Percentiles rank a stretch among this genome's conserved stretches.
phyloP scores from a whole-genome alignment of 805 yeast genomes.

The Hanseniaspora lindneri region DNA sequence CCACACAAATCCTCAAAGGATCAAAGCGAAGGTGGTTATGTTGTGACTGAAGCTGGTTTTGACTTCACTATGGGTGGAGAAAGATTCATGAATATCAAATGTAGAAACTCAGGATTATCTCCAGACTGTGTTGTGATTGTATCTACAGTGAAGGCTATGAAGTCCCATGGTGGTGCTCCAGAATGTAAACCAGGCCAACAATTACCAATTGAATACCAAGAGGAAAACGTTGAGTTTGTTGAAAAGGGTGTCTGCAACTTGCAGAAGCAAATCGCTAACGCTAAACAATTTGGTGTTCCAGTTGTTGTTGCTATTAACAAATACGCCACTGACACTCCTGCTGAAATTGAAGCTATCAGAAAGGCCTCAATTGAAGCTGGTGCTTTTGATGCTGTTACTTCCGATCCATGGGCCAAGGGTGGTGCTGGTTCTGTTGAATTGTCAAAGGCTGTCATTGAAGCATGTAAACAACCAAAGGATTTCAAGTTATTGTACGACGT shows the following conservation, averaged over 20 bases:
- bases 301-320: constrained; percentile 91
- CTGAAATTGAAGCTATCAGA: constrained; percentile 69
- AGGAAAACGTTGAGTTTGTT: constrained; percentile 70
- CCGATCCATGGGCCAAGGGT: constrained; percentile 94
- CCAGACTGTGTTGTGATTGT: constrained; percentile 91
- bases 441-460: constrained; percentile 72
- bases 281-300: constrained; percentile 73
- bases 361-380: constrained; percentile 81
- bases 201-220: constrained; percentile 66
- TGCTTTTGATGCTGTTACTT: constrained; percentile 78
- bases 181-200: constrained; percentile 90
- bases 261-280: constrained; percentile 81
- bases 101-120: constrained; percentile 75
- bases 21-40: constrained; percentile 54
- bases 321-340: constrained; percentile 68
- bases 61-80: constrained; percentile 99
- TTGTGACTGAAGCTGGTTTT: constrained; percentile 95
- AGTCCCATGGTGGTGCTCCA: constrained; percentile 94
- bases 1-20: constrained; percentile 32
- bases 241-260: constrained; percentile 74
- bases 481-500: constrained; percentile 60
- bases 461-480: constrained; percentile 40
- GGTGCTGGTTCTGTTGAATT: constrained; percentile 79
- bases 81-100: constrained; percentile 88
- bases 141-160: constrained; percentile 93